phyloP scores from a whole-genome alignment of 23 red algal genomes.

The Porphyridium purpureum region DNA sequence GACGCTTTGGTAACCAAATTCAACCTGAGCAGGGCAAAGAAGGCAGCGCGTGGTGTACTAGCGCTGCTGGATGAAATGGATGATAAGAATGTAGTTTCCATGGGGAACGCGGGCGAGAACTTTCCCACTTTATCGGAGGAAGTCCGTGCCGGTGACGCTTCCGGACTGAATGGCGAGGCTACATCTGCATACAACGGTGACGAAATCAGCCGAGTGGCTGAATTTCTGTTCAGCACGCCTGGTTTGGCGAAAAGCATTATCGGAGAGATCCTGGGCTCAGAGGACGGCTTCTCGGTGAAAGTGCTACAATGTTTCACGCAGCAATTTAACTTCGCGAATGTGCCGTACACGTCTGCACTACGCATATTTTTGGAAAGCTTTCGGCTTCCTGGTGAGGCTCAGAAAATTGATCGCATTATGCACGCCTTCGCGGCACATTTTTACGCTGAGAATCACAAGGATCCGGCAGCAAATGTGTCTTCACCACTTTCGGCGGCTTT shows the following conservation, averaged over 20 bases:
- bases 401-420: slow-evolving; percentile 97
- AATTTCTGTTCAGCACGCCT: background rate
- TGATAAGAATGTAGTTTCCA: too few relatives aligned
- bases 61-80: too few relatives aligned
- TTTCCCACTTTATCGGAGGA: too few relatives aligned
- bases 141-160: too few relatives aligned
- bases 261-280: background rate
- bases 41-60: too few relatives aligned
- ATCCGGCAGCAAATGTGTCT: background rate
- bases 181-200: too few relatives aligned
- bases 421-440: slow-evolving; percentile 82
- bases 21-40: too few relatives aligned
- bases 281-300: slow-evolving; percentile 42
- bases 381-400: slow-evolving; percentile 87
- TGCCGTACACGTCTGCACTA: slow-evolving; percentile 40
- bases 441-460: slow-evolving; percentile 42
- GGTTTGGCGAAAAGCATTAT: background rate
- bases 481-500: slow-evolving; percentile 19
- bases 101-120: too few relatives aligned
- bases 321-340: slow-evolving; percentile 45
- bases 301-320: slow-evolving; percentile 47
- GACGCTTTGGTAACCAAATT: too few relatives aligned
- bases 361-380: slow-evolving; percentile 93
- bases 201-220: background rate
- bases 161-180: too few relatives aligned